Base-by-base conservation (phyloP, 2,329 filamentous ascomycete genomes). In the Cadophora sp. region DNA sequence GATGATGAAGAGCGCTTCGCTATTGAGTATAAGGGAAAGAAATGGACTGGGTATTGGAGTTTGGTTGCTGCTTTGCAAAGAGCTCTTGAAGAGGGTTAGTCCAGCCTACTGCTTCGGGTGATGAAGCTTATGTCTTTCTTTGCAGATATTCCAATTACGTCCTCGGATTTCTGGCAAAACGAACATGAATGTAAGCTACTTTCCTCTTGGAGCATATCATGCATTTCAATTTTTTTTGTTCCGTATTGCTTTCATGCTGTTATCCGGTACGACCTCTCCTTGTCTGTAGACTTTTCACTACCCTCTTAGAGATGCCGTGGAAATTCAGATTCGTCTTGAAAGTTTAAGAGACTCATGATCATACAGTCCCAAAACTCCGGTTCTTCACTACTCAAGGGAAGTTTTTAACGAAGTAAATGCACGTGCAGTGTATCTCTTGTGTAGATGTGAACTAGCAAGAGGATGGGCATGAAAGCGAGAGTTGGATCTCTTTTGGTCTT, bases 41-140 rank as follows among this genome's bases (percentile, higher is more conserved):
- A 80, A 66, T 98, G 94, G 93, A 97, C 94, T 0, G 96, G 96
- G 3, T 99, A 99, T 79, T 97, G 92, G 90, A 97, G 94, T 78
- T 81, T 99, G 65, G 93, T 98, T 22, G 96, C 96, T 27, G 87
- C 91, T 24, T 79, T 99, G 74, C 92, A 94, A 78, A 85, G 96
- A 74, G 96, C 94, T 1, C 81, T 98, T 50, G 94, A 98, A 61
- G 94, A 97, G 83, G 91, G 91, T 91, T 78, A 76, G 78, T 72
- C 65, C 41, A 41, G 43, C 53, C 41, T 36, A 24, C 27, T 41
- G 24, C 33, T 47, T 55, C 18, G 45, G 30, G 18, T 68, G 24
- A 45, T 39, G 47, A 67, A 55, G 66, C 72, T 75, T 66, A 75
- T 66, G 48, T 68, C 27, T 59, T 51, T 48, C 55, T 69, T 66